These are phyloP conservation scores for Bodo saltans DNA, from an alignment of 78 protist species.

Conservation along the genomic window DNA sequence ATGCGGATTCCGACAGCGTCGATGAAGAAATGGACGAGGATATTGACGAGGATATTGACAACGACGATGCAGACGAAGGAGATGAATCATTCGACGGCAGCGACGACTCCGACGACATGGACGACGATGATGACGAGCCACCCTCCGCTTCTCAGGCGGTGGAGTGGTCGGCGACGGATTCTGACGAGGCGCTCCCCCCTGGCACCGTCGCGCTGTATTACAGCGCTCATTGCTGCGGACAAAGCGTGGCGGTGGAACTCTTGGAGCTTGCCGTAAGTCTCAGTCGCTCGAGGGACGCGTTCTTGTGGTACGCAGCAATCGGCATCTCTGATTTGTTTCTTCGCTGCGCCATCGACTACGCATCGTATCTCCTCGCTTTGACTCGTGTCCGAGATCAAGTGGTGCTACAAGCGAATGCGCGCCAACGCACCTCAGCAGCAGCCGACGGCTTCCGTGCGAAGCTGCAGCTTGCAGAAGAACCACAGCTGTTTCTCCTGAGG, in stretches of 20 bases:
- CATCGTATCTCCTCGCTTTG: background rate
- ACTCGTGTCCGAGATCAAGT: background rate
- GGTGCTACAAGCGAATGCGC: background rate
- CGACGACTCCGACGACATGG: background rate
- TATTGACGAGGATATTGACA: too few relatives aligned
- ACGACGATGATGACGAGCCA: background rate
- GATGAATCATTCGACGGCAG: too few relatives aligned
- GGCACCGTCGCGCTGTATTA: background rate
- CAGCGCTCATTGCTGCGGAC: background rate
- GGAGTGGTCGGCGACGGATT: background rate
- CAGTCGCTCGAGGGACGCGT: background rate
- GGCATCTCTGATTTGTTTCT: background rate
- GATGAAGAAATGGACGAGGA: too few relatives aligned
- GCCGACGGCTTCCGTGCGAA: background rate
- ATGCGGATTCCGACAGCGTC: too few relatives aligned
- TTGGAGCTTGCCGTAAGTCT: background rate
- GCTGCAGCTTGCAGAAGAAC: background rate
- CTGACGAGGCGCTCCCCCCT: background rate
- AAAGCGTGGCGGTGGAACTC: background rate
- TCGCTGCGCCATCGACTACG: background rate
- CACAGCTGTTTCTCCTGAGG: background rate
- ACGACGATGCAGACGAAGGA: too few relatives aligned
- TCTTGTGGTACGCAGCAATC: background rate
- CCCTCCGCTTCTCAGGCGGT: too few relatives aligned
- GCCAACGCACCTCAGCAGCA: background rate